Evolutionary conservation across 1,139 yeast species (phyloP).

Genomic region (Sugiyamaella neomexicana): DNA sequence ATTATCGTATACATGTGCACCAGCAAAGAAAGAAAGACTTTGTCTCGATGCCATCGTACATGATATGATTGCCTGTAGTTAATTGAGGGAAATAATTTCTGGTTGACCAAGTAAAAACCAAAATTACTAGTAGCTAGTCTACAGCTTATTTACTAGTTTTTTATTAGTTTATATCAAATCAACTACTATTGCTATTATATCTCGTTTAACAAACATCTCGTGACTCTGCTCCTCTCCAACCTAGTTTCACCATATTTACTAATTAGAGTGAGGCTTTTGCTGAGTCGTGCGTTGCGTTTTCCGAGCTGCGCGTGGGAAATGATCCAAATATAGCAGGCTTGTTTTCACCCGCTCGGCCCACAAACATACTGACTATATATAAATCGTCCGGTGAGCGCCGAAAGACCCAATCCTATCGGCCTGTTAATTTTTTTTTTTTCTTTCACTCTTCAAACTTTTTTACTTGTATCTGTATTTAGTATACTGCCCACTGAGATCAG

Average conservation of each 20-base stretch:
- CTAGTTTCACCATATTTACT: constrained; percentile 4
- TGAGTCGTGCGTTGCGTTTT: constrained; percentile 11
- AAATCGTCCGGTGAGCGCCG: not conserved
- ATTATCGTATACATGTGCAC: not conserved
- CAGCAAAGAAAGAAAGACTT: not conserved
- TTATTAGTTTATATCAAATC: too few species aligned
- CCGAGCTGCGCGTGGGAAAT: constrained; percentile 1
- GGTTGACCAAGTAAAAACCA: too few species aligned
- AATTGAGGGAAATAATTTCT: too few species aligned
- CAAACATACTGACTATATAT: not conserved
- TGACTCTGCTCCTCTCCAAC: not conserved
- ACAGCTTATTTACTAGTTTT: too few species aligned
- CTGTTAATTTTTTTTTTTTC: not conserved
- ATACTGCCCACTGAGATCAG: not conserved
- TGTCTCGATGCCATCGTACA: not conserved
- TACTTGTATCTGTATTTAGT: too few species aligned
- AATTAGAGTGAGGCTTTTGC: constrained; percentile 6
- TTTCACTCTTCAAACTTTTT: not conserved
- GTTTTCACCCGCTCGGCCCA: constrained; percentile 1
- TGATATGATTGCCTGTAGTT: too few species aligned
- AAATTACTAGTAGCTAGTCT: too few species aligned
- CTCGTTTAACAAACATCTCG: too few species aligned
- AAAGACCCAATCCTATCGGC: too few species aligned
- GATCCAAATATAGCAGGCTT: constrained; percentile 12
- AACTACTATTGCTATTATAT: too few species aligned